Base-by-base conservation (phyloP, 2,329 filamentous ascomycete genomes). In the Fusarium clavum region DNA sequence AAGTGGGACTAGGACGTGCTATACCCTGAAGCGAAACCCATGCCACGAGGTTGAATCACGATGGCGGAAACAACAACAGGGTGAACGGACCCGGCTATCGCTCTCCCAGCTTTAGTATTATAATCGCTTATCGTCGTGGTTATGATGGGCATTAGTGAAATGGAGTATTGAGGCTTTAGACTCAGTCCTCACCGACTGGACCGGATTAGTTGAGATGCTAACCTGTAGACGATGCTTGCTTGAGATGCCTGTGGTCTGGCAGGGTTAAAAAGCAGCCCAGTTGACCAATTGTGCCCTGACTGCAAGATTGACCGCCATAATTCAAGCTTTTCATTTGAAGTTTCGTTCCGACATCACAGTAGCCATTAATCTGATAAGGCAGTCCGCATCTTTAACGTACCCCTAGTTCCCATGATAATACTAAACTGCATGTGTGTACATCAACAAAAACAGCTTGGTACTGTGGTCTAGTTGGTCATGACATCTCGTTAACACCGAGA, bases 41-140 rank as follows among this genome's bases (percentile, higher is more conserved):
- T 25, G 32, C 53, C 61, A 46, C 41, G 49, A 67, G 57, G 62
- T 58, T 30, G 49, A 45, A 59, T 60, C 53, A 59, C 61, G 32
- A 65, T 65, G 45, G 32, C 25, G 43, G 32, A 64, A 58, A 47
- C 41, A 63, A 38, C 61, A 46, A 30, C 20, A 62, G 70, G 10
- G 66, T 43, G 34, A 53, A 53, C 34, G 49, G 49, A 43, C 34
- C 49, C 24, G 49, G 49, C 49, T 53, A 53, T 41, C 49, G 49
- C 43, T 53, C 14, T 53, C 34, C 13, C 24, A 53, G 16, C n/a
- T 53, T 53, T 41, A 53, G 49, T 43, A 41, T 53, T 41, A n/a
- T 29, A 10, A 43, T 53, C 34, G 49, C 34, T 53, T 53, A 40
- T 44, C 41, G 41, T 44, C 14, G 41, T 18, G 41, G 41, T 44